Evolutionary conservation across 2,329 filamentous ascomycete genomes (phyloP).

Genomic region (Triangularia verruculosa): DNA sequence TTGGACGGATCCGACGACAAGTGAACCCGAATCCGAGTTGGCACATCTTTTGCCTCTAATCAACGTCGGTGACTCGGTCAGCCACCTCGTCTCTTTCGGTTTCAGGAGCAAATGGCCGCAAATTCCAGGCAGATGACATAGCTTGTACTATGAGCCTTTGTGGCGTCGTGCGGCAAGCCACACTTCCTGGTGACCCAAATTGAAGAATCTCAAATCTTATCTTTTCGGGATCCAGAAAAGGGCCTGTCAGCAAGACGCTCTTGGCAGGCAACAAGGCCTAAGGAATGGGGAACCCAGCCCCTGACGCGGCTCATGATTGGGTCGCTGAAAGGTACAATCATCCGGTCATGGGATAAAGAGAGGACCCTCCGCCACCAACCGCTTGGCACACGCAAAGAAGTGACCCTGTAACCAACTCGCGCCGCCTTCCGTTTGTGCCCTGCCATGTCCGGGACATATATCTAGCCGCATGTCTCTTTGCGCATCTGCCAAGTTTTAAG

Average conservation of each 20-base stretch:
- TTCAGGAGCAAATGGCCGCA: neutral
- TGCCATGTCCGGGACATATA: neutral
- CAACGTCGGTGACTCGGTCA: neutral
- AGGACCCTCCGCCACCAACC: neutral
- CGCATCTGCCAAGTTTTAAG: neutral
- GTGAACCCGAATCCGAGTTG: neutral
- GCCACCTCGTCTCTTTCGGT: neutral
- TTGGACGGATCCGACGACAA: neutral
- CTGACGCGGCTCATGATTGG: neutral
- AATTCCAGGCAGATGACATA: neutral
- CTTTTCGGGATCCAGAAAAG: neutral
- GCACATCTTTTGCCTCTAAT: neutral
- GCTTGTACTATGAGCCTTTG: neutral
- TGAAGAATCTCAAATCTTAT: neutral
- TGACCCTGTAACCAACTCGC: neutral
- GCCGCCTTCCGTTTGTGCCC: neutral
- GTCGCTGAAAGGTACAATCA: neutral
- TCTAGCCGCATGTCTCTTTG: neutral
- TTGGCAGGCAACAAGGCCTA: neutral
- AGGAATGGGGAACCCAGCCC: neutral
- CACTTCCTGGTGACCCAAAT: neutral
- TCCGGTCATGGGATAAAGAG: neutral
- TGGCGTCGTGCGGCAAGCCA: neutral
- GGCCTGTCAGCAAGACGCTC: neutral
- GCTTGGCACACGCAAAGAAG: neutral